Evolutionary conservation across 2,329 filamentous ascomycete genomes (phyloP).

Genomic region (Mycocentrospora acerina): DNA sequence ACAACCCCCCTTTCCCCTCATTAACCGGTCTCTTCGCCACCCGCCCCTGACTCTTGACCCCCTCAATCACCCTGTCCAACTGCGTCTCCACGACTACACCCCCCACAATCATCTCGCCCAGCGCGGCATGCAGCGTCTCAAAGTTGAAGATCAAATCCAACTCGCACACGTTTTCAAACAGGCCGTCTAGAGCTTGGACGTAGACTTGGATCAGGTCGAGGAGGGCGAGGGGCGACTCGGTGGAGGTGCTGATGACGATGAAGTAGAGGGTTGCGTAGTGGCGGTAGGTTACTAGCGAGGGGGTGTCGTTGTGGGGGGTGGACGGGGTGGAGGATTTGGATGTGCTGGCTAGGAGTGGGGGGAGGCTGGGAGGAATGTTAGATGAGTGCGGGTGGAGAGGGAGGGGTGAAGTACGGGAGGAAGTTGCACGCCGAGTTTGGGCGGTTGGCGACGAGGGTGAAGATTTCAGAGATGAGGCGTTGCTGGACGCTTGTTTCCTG

Average conservation of each 20-base stretch:
- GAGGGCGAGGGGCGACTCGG: constrained; percentile 90
- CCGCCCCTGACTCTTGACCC: constrained; percentile 72
- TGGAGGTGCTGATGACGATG: constrained; percentile 95
- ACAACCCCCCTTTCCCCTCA: constrained; percentile 52
- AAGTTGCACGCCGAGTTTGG: constrained; percentile 96
- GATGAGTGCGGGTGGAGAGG: constrained; percentile 47
- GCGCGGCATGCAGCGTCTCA: constrained; percentile 87
- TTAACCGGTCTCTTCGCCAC: constrained; percentile 80
- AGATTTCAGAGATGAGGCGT: constrained; percentile 95
- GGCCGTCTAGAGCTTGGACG: constrained; percentile 87
- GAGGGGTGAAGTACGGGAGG: constrained; percentile 59
- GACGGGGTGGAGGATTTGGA: constrained; percentile 45
- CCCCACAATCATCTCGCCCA: constrained; percentile 93
- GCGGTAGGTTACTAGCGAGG: constrained; percentile 94
- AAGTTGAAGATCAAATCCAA: constrained; percentile 99
- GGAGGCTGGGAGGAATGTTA: constrained; percentile 62
- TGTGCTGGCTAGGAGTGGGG: constrained; percentile 59
- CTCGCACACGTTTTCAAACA: constrained; percentile 99
- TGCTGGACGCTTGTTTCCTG: constrained; percentile 98
- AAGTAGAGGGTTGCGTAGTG: constrained; percentile 99
- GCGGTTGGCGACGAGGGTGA: constrained; percentile 89
- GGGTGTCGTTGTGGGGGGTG: constrained; percentile 79
- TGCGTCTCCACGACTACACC: constrained; percentile 93
- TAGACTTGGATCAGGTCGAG: constrained; percentile 98
- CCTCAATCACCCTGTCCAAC: constrained; percentile 82